phyloP scores from a whole-genome alignment of 1,284 basidiomycete genomes.

The Rhizoctonia solani region DNA sequence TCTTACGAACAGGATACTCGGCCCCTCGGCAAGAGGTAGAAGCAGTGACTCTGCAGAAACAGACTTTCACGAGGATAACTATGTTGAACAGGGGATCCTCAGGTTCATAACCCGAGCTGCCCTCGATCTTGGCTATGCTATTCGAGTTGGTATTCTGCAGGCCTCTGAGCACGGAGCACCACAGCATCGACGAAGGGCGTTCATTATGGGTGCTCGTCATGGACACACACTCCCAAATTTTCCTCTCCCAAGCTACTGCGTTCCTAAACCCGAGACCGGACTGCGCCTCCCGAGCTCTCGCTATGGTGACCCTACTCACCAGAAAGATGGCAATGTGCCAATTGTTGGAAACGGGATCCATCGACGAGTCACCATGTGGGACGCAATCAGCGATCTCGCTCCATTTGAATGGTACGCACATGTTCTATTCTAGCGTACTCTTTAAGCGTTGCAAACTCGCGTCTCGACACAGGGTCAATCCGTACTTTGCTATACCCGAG shows the following conservation, averaged over 20 bases:
- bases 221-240: conserved; percentile 60
- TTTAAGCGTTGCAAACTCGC: neutral
- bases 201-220: conserved; percentile 63
- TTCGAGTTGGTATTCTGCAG: conserved; percentile 64
- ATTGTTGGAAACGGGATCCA: conserved; percentile 7
- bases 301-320: conserved; percentile 4
- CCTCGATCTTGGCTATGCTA: conserved; percentile 71
- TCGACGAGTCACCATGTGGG: conserved; percentile 8
- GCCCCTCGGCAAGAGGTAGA: neutral
- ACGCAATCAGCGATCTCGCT: conserved; percentile 22
- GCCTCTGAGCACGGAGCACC: conserved; percentile 75
- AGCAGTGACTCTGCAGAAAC: neutral
- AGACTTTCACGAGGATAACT: neutral
- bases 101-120: conserved; percentile 64
- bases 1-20: neutral
- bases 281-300: conserved; percentile 7
- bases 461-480: neutral
- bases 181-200: conserved; percentile 69
- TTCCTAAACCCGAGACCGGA: conserved; percentile 47
- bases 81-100: conserved; percentile 64
- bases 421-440: neutral
- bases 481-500: neutral
- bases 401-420: conserved; percentile 26
- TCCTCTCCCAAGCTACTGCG: conserved; percentile 72
- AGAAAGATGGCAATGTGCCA: neutral